Percentiles rank a stretch among this genome's conserved stretches.
Evolutionary conservation across 1,284 basidiomycete species (phyloP).

Genomic region (Apiotrichum gamsii): DNA sequence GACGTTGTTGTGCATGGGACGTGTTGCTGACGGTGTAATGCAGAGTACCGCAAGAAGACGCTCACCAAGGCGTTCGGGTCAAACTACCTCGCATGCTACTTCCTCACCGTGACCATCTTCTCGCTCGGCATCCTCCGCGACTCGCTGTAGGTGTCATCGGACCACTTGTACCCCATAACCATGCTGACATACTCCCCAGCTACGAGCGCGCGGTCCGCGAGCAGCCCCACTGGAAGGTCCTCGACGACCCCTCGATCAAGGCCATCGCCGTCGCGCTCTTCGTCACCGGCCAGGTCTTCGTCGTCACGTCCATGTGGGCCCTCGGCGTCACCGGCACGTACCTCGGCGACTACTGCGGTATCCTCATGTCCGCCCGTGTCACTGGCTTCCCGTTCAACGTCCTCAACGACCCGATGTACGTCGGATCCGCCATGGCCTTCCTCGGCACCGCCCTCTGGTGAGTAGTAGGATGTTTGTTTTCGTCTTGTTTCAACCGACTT

Average conservation of each 20-base stretch:
- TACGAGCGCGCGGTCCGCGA: slow-evolving; percentile 33
- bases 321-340: slow-evolving; percentile 84
- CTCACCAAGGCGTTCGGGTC: slow-evolving; percentile 75
- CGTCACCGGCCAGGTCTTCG: slow-evolving; percentile 67
- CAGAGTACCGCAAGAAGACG: slow-evolving; percentile 82
- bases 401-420: slow-evolving; percentile 90
- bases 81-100: slow-evolving; percentile 73
- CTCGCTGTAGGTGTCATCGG: slow-evolving; percentile 72
- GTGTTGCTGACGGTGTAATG: too few relatives aligned
- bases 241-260: slow-evolving; percentile 57
- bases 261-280: slow-evolving; percentile 63
- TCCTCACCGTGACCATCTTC: slow-evolving; percentile 86
- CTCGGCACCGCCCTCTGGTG: slow-evolving; percentile 74
- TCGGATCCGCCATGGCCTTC: slow-evolving; percentile 83
- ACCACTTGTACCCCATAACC: too few relatives aligned
- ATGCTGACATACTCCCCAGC: slow-evolving; percentile 20
- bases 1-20: too few relatives aligned
- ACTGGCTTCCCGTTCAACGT: slow-evolving; percentile 92
- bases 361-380: slow-evolving; percentile 76
- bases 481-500: too few relatives aligned
- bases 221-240: slow-evolving; percentile 41
- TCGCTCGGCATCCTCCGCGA: slow-evolving; percentile 78
- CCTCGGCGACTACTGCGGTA: slow-evolving; percentile 98
- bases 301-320: slow-evolving; percentile 82
- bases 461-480: too few relatives aligned